Base-by-base conservation (phyloP, 2,329 filamentous ascomycete genomes). In the Cucurbitaria berberidis region DNA sequence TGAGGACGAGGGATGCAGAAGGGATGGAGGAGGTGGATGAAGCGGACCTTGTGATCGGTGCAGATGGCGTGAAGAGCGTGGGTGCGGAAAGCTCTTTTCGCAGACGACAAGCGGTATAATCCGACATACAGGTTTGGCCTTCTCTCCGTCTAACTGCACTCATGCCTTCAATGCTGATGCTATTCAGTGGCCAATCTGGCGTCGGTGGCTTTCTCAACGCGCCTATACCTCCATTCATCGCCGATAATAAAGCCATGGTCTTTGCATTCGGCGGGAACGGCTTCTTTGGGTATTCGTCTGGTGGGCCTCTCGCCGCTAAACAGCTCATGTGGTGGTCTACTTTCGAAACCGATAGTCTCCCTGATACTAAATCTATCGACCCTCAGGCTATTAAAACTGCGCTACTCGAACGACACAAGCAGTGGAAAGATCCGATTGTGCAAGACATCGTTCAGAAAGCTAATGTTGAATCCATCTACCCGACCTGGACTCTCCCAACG, bases 261-360 rank as follows among this genome's bases (percentile, higher is more conserved):
- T 70, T 82, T 39, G 67, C 76, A 0, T 80, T 81, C 50, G 79
- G 80, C 1, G 70, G 76, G 0, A 80, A 80, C 45, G 80, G 81
- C 0, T 82, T 82, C 60, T 82, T 82, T 56, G 80, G 81, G 1
- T 82, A 81, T 60, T 75, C 76, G 22, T 77, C 74, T 44, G 68
- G 35, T 47, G 66, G 18, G 56, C 72, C 52, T 64, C 67, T 10
- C 47, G 64, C 22, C 24, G 47, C 51, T 21, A 51, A 70, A 22
- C 53, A 69, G 13, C 64, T 78, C 2, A 73, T 70, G 35, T 81
- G 78, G 79, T 81, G 79, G 79, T 80, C 77, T 3, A 81, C 77
- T 1, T 68, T 59, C 54, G 51, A 66, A 38, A 59, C 58, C 15
- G 41, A 39, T 8, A n/a, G 35, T 5, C 41, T 62, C 2, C 59